A percentile compares a stretch with the other conserved stretches of the same genome.
These are phyloP conservation scores for Boletus chippewaensis DNA, from an alignment of 1,284 basidiomycete species.

Conservation along the genomic window DNA sequence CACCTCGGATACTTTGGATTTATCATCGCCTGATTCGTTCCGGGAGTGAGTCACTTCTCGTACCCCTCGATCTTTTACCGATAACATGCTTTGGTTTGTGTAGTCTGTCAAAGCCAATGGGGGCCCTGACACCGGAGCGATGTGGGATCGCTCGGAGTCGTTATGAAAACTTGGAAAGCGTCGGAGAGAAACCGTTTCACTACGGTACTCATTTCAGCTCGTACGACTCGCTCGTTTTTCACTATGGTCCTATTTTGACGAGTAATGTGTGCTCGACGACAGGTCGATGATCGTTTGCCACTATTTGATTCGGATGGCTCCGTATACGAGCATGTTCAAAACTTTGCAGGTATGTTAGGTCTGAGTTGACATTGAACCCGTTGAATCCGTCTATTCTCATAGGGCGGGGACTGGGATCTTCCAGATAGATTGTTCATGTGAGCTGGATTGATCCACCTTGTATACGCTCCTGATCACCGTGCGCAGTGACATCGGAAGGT, in stretches of 20 bases:
- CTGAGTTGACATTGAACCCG: not conserved
- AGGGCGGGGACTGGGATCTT: slow-evolving; percentile 94
- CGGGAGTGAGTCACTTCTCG: slow-evolving; percentile 55
- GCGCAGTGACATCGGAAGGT: slow-evolving; percentile 61
- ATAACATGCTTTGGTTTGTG: not conserved
- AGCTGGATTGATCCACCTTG: slow-evolving; percentile 7
- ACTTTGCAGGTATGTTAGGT: slow-evolving; percentile 57
- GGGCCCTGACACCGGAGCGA: slow-evolving; percentile 73
- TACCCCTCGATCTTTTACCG: slow-evolving; percentile 8
- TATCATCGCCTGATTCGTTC: slow-evolving; percentile 60
- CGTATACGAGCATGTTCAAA: slow-evolving; percentile 91
- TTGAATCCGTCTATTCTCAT: not conserved
- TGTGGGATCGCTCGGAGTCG: slow-evolving; percentile 68
- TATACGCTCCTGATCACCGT: slow-evolving; percentile 6
- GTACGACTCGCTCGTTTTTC: slow-evolving; percentile 6
- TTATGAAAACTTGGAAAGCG: slow-evolving; percentile 73
- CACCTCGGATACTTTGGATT: slow-evolving; percentile 65
- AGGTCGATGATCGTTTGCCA: slow-evolving; percentile 93
- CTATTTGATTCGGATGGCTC: slow-evolving; percentile 85
- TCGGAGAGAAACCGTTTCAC: slow-evolving; percentile 84
- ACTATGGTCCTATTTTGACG: not conserved
- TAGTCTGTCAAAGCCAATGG: slow-evolving; percentile 85
- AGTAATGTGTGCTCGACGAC: slow-evolving; percentile 1
- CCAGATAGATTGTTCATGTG: slow-evolving; percentile 87
- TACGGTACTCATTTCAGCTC: slow-evolving; percentile 95